Conservation (phyloP, 1,139 yeast genomes). For the Lodderomyces elongisporus region DNA sequence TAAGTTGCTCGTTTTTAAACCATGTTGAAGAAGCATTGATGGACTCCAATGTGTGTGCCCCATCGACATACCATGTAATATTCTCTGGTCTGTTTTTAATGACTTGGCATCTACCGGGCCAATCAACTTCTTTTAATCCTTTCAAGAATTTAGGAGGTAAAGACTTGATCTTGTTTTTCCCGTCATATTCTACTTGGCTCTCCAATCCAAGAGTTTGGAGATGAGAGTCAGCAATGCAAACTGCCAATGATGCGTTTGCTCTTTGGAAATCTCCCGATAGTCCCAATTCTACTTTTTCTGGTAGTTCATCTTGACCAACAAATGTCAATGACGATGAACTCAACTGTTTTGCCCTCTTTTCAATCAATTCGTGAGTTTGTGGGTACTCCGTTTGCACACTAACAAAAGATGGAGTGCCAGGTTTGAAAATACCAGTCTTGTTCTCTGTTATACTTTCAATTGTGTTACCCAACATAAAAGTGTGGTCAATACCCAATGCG, state of each 20-base stretch:
- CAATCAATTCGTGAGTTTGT: conserved; percentile 47
- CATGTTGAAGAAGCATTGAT: conserved; percentile 74
- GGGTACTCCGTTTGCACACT: conserved; percentile 50
- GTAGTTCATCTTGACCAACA: conserved; percentile 38
- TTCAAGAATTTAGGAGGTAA: conserved; percentile 53
- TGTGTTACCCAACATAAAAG: conserved; percentile 81
- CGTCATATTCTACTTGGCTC: conserved; percentile 21
- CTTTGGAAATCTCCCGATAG: conserved; percentile 83
- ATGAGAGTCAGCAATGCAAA: conserved; percentile 65
- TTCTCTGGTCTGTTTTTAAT: conserved; percentile 39
- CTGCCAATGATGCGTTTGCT: conserved; percentile 83
- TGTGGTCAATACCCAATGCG: conserved; percentile 89
- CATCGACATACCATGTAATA: conserved; percentile 80
- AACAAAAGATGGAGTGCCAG: conserved; percentile 62
- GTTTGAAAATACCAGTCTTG: conserved; percentile 88
- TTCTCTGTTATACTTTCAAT: conserved; percentile 93
- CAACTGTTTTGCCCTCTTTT: conserved; percentile 61
- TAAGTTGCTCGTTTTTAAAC: conserved; percentile 44
- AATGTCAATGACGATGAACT: conserved; percentile 48
- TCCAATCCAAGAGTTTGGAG: conserved; percentile 43
- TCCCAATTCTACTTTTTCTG: conserved; percentile 47
- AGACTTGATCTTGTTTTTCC: conserved; percentile 14
- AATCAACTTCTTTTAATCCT: conserved; percentile 67
- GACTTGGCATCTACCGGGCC: conserved; percentile 96
- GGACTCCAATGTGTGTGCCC: conserved; percentile 93